Evolutionary conservation across 176 grass and related monocot genomes (phyloP), one percentile per base, ranked within the genome.

Genomic region (Panicum miliaceum): DNA sequence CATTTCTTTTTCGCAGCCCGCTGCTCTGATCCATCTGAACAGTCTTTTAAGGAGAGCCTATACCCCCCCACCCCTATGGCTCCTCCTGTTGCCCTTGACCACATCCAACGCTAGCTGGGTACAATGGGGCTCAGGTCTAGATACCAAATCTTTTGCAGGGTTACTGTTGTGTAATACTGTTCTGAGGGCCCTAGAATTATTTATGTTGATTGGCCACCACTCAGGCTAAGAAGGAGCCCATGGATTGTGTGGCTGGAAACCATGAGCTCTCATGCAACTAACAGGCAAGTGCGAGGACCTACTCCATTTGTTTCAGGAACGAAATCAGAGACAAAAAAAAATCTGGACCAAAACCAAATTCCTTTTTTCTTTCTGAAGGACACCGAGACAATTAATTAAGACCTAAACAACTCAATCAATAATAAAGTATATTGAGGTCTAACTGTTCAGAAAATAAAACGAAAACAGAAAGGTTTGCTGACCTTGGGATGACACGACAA

Each of bases 11-110:
- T 19, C 2, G 56, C 61, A 41, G 34, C 53, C 29, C 8, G 51
- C 54, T 73, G 40, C 77, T 87, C 84, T 81, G 76, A 84, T 89
- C 80, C 59, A 93, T 77, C 87, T 68, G 75, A 76, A 74, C 54
- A 81, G 81, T 50, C 69, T 78, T 84, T 81, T 53, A 84, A 86
- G 65, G 76, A 42, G 64, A 77, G 56, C 76, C 83, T 52, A 64
- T 64, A 71, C 70, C 56, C 54, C 73, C 69, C 29, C 29, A 1
- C 29, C 29, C 29, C n/a, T n/a, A n/a, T 81, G 86, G 29, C 45
- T 81, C 75, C 84, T 84, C 43, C 81, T 93, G 82, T 90, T 88
- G 35, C 81, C 57, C 57, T 88, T 86, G 78, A 79, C 88, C 73
- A 23, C 22, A 85, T 23, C 56, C 60, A 54, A 84, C 73, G 73